A percentile compares a stretch with the other conserved stretches of the same genome.
phyloP scores from a whole-genome alignment of 495 filamentous ascomycete species.

The Neurospora sp. region DNA sequence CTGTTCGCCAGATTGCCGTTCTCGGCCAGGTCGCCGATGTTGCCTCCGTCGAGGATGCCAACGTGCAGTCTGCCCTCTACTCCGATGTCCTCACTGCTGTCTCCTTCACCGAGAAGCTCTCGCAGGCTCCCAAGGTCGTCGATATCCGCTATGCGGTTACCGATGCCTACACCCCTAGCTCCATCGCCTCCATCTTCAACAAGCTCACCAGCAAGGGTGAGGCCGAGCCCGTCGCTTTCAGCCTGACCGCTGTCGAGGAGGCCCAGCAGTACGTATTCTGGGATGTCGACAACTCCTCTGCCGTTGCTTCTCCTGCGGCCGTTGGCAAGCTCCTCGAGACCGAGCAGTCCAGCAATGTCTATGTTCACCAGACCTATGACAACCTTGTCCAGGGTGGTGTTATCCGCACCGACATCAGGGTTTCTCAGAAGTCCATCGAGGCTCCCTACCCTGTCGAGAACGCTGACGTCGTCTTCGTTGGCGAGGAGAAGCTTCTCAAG shows the following conservation, averaged over 20 bases:
- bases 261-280: slow-evolving; percentile 87
- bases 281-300: slow-evolving; percentile 71
- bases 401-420: slow-evolving; percentile 75
- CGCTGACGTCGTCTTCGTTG: slow-evolving; percentile 71
- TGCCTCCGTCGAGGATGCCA: slow-evolving; percentile 51
- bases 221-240: slow-evolving; percentile 37
- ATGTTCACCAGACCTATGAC: slow-evolving; percentile 64
- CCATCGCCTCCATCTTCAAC: slow-evolving; percentile 43
- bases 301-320: slow-evolving; percentile 50
- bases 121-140: slow-evolving; percentile 47
- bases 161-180: slow-evolving; percentile 70
- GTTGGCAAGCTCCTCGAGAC: slow-evolving; percentile 64
- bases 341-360: slow-evolving; percentile 68
- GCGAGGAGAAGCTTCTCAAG: slow-evolving; percentile 65
- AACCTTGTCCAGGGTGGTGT: slow-evolving; percentile 82
- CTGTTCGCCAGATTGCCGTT: slow-evolving; percentile 60
- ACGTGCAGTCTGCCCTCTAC: slow-evolving; percentile 72
- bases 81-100: slow-evolving; percentile 79
- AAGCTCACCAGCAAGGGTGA: slow-evolving; percentile 55
- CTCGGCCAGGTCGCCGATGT: slow-evolving; percentile 49
- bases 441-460: slow-evolving; percentile 69
- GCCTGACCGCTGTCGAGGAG: slow-evolving; percentile 24
- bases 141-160: slow-evolving; percentile 87
- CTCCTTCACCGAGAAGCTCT: slow-evolving; percentile 60
- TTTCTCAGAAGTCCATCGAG: slow-evolving; percentile 70